phyloP scores from a whole-genome alignment of 208 protist genomes.

The Acanthamoeba royreba region DNA sequence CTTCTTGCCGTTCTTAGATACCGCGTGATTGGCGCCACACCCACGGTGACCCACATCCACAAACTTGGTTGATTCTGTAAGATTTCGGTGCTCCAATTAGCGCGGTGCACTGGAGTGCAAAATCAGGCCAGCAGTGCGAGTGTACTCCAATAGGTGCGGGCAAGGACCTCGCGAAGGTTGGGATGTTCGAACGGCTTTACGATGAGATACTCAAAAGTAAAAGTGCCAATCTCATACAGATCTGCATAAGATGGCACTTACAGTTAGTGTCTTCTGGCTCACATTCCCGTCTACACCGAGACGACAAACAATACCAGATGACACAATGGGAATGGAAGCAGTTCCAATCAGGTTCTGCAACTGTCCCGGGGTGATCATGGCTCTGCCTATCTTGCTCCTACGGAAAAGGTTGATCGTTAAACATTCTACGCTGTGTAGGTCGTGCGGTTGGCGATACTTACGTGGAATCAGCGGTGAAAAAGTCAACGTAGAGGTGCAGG shows the following conservation, averaged over 20 bases:
- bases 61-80: neutral
- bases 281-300: too few relatives aligned
- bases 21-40: neutral
- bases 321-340: neutral
- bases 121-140: neutral
- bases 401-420: too few relatives aligned
- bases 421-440: too few relatives aligned
- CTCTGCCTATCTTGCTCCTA: neutral
- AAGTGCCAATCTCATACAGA: neutral
- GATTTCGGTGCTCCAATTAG: neutral
- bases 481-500: neutral
- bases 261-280: neutral
- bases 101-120: neutral
- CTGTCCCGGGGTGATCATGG: neutral
- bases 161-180: neutral
- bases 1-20: neutral
- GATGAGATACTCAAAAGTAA: constrained; percentile 29
- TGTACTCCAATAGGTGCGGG: neutral
- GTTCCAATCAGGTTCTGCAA: neutral
- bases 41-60: constrained; percentile 17
- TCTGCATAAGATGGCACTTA: neutral
- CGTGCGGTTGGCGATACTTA: neutral
- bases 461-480: neutral
- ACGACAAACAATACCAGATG: neutral
- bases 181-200: neutral